These are phyloP conservation scores for Fusarium liriodendri DNA, from an alignment of 2,329 filamentous ascomycete species.

Conservation along the genomic window DNA sequence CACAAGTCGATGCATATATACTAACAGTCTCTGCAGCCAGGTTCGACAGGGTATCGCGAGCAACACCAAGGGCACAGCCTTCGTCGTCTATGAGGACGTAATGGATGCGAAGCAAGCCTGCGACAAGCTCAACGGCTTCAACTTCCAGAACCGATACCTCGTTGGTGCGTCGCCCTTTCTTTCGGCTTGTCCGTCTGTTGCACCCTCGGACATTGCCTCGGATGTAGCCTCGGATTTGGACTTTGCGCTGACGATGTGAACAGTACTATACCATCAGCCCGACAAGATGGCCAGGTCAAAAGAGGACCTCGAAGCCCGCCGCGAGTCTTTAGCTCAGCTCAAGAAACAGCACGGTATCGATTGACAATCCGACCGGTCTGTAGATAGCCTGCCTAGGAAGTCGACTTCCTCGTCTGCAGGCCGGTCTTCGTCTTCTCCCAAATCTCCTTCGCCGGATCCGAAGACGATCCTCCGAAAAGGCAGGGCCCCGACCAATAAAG, in stretches of 20 bases:
- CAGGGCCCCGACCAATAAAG: slow-evolving; percentile 50
- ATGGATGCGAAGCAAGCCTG: slow-evolving; percentile 98
- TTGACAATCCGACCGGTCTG: slow-evolving; percentile 85
- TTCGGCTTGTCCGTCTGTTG: background rate
- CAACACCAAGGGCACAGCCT: slow-evolving; percentile 98
- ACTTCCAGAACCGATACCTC: slow-evolving; percentile 99
- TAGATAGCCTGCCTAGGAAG: slow-evolving; percentile 60
- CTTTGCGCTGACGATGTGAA: slow-evolving; percentile 21
- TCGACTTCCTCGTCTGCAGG: slow-evolving; percentile 65
- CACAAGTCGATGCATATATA: slow-evolving; percentile 14
- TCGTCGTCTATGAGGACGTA: slow-evolving; percentile 99
- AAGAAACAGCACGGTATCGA: slow-evolving; percentile 99
- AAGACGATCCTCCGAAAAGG: slow-evolving; percentile 59
- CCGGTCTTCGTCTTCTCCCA: slow-evolving; percentile 66
- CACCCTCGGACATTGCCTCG: slow-evolving; percentile 5
- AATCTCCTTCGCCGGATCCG: slow-evolving; percentile 52
- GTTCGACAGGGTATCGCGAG: slow-evolving; percentile 97
- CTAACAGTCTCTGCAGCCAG: slow-evolving; percentile 71
- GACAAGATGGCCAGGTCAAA: slow-evolving; percentile 82
- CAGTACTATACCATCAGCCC: slow-evolving; percentile 73
- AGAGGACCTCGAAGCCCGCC: slow-evolving; percentile 92
- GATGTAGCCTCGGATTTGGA: background rate
- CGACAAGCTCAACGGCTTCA: slow-evolving; percentile 99
- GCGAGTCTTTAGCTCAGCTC: slow-evolving; percentile 97
- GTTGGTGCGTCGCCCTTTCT: slow-evolving; percentile 75